Conservation (phyloP, 2,329 filamentous ascomycete genomes). For the Boeremia lycopersici region DNA sequence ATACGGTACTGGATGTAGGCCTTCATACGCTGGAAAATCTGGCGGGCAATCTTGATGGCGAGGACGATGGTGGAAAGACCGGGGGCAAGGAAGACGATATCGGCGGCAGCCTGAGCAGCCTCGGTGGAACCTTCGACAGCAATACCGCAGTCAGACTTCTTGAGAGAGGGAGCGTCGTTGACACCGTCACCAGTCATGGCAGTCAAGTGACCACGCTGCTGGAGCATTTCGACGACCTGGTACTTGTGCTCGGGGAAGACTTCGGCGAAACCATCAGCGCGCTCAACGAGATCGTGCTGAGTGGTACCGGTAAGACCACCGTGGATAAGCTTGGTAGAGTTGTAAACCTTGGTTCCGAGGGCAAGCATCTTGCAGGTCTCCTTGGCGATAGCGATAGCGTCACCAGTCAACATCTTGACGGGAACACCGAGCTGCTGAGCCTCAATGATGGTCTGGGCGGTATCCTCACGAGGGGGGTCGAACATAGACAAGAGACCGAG, state of each 20-base stretch:
- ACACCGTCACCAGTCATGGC: conserved; percentile 79
- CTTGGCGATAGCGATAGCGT: conserved; percentile 79
- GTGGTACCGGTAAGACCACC: conserved; percentile 75
- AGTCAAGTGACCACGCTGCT: conserved; percentile 74
- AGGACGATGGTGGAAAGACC: conserved; percentile 74
- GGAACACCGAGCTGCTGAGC: conserved; percentile 76
- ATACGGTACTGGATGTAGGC: conserved; percentile 79
- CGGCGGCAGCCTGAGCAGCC: conserved; percentile 73
- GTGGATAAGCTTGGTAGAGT: conserved; percentile 77
- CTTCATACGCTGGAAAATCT: conserved; percentile 82
- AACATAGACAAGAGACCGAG: conserved; percentile 81
- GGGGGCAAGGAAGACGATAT: conserved; percentile 76
- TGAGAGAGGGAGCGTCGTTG: conserved; percentile 74
- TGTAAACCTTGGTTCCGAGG: conserved; percentile 80
- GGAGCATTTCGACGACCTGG: conserved; percentile 76
- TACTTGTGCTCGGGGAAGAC: conserved; percentile 80
- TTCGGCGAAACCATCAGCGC: conserved; percentile 74
- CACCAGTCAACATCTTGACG: conserved; percentile 83
- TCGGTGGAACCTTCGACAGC: conserved; percentile 74
- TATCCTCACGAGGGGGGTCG: conserved; percentile 79
- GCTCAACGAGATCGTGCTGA: conserved; percentile 77
- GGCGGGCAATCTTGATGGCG: conserved; percentile 74
- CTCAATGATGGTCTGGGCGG: conserved; percentile 77
- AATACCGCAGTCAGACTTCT: conserved; percentile 77
- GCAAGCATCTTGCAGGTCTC: conserved; percentile 84